Evolutionary conservation across 352 stramenopile species (phyloP).

Genomic region (Pythium monospermum): DNA sequence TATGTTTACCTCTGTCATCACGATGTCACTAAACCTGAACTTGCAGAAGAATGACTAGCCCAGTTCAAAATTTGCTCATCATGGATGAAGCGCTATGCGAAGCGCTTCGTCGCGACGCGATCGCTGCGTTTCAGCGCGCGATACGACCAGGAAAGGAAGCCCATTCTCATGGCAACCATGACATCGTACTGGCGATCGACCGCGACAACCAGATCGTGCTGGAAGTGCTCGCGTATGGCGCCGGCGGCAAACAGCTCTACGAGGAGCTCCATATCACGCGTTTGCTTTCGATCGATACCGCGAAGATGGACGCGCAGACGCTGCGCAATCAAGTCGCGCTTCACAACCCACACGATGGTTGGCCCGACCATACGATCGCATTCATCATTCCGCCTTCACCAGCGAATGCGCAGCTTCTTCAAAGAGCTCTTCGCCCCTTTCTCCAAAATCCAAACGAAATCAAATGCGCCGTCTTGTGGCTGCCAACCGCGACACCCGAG

Average conservation of each 20-base stretch:
- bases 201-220: constrained; percentile 50
- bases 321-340: constrained; percentile 40
- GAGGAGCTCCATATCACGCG: constrained; percentile 39
- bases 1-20: neutral
- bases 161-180: neutral
- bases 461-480: constrained; percentile 51
- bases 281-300: constrained; percentile 44
- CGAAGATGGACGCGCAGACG: constrained; percentile 19
- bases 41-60: neutral
- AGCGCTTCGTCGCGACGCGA: constrained; percentile 48
- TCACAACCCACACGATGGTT: too few species aligned
- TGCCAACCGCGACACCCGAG: constrained; percentile 49
- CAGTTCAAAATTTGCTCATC: neutral
- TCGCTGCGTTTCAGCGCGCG: constrained; percentile 36
- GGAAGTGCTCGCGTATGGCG: constrained; percentile 61
- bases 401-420: constrained; percentile 45
- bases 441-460: constrained; percentile 5
- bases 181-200: constrained; percentile 47
- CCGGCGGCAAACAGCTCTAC: constrained; percentile 61
- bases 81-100: constrained; percentile 25
- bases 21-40: neutral
- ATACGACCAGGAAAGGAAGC: neutral
- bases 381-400: constrained; percentile 51
- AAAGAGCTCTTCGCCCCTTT: constrained; percentile 25
- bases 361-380: constrained; percentile 31